phyloP scores from a whole-genome alignment of 2,329 filamentous ascomycete genomes.

The Diaporthe batatas region DNA sequence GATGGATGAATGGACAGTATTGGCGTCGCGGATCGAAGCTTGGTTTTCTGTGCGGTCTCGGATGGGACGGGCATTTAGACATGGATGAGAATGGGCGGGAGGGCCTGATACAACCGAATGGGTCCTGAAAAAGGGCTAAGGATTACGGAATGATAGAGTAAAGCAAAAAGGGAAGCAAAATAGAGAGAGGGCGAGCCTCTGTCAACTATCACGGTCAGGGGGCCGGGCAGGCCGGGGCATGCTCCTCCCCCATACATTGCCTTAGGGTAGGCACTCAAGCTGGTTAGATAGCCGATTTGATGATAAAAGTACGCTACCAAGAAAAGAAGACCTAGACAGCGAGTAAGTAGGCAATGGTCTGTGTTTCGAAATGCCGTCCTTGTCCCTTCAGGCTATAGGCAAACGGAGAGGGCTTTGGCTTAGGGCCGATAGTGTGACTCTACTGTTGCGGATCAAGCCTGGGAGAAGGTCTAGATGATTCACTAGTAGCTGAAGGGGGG shows the following conservation, averaged over 20 bases:
- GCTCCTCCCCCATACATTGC: not conserved
- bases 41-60: not conserved
- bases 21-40: constrained; percentile 30
- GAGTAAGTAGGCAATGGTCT: not conserved
- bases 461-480: constrained; percentile 19
- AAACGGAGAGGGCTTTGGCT: constrained; percentile 1
- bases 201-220: constrained; percentile 17
- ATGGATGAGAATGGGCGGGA: constrained; percentile 4
- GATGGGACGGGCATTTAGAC: not conserved
- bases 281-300: not conserved
- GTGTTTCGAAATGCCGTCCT: constrained; percentile 24
- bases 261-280: not conserved
- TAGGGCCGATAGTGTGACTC: constrained; percentile 26
- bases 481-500: not conserved
- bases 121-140: not conserved
- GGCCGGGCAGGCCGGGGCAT: not conserved
- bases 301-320: constrained; percentile 19
- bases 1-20: not conserved
- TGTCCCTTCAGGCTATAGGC: constrained; percentile 28
- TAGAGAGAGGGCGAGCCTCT: not conserved
- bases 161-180: not conserved
- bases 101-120: not conserved
- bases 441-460: constrained; percentile 18
- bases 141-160: not conserved
- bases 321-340: not conserved